Conservation (phyloP, 805 yeast genomes). For the Teunomyces atbi region DNA sequence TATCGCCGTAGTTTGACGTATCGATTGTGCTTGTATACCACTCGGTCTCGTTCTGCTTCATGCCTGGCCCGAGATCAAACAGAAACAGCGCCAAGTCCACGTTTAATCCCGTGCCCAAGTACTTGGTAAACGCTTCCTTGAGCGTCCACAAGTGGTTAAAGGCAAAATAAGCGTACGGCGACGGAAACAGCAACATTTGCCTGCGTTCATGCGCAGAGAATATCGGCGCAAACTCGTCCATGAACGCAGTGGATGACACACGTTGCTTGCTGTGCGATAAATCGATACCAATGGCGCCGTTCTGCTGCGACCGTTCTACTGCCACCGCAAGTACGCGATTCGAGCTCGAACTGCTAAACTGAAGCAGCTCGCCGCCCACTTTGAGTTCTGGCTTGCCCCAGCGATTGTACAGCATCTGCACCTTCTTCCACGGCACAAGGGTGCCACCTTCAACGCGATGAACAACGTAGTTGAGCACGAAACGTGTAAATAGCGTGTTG, state of each 20-base stretch:
- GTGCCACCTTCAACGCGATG: slow-evolving; percentile 10
- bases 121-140: slow-evolving; percentile 74
- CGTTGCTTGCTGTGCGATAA: slow-evolving; percentile 35
- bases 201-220: slow-evolving; percentile 5
- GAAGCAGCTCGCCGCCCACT: slow-evolving; percentile 17
- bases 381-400: slow-evolving; percentile 59
- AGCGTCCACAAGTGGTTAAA: slow-evolving; percentile 74
- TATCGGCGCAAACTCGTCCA: slow-evolving; percentile 30
- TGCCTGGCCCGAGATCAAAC: neutral
- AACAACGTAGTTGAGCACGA: slow-evolving; percentile 37
- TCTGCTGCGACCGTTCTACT: slow-evolving; percentile 26
- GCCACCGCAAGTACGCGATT: slow-evolving; percentile 47
- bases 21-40: neutral
- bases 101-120: slow-evolving; percentile 56
- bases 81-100: slow-evolving; percentile 9
- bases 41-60: neutral
- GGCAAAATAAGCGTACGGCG: slow-evolving; percentile 28
- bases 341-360: slow-evolving; percentile 64
- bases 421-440: slow-evolving; percentile 18
- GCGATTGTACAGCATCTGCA: slow-evolving; percentile 29
- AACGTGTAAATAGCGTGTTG: slow-evolving; percentile 44
- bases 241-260: slow-evolving; percentile 22
- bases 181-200: slow-evolving; percentile 16
- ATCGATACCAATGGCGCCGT: slow-evolving; percentile 33
- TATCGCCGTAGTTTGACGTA: neutral